Evolutionary conservation across 2,329 filamentous ascomycete species (phyloP).

Genomic region (Cladosporium sp.): DNA sequence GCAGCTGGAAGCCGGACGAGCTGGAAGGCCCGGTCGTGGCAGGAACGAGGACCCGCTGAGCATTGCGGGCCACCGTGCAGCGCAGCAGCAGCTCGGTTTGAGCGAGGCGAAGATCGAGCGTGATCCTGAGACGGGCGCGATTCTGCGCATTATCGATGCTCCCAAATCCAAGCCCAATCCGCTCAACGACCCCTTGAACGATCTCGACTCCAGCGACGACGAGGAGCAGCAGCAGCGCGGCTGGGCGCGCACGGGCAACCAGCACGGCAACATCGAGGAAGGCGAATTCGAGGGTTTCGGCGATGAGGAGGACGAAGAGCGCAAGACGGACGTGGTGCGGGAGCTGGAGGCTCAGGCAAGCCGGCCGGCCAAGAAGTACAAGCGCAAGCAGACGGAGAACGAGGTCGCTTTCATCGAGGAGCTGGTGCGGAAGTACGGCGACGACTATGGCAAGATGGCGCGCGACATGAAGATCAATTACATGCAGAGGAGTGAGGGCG

Average conservation of each 20-base stretch:
- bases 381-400: constrained; percentile 67
- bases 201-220: constrained; percentile 46
- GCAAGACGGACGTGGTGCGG: constrained; percentile 58
- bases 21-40: constrained; percentile 12
- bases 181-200: constrained; percentile 60
- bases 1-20: constrained; percentile 18
- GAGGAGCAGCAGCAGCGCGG: constrained; percentile 22
- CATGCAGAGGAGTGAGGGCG: constrained; percentile 83
- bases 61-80: constrained; percentile 21
- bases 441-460: constrained; percentile 73
- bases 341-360: constrained; percentile 67
- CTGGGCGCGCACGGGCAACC: constrained; percentile 29
- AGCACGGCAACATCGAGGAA: constrained; percentile 28
- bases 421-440: constrained; percentile 70
- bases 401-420: constrained; percentile 74
- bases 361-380: constrained; percentile 59
- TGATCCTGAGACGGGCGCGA: constrained; percentile 62
- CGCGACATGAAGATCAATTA: constrained; percentile 79
- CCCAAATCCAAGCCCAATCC: constrained; percentile 58
- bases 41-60: constrained; percentile 25
- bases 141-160: constrained; percentile 50
- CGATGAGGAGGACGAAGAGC: constrained; percentile 24
- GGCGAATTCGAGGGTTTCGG: constrained; percentile 12
- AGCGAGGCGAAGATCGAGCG: constrained; percentile 73
- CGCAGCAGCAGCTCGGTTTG: constrained; percentile 39